Evolutionary conservation across 148 eudicot species (phyloP).

Genomic region (Camellia granthamiana): DNA sequence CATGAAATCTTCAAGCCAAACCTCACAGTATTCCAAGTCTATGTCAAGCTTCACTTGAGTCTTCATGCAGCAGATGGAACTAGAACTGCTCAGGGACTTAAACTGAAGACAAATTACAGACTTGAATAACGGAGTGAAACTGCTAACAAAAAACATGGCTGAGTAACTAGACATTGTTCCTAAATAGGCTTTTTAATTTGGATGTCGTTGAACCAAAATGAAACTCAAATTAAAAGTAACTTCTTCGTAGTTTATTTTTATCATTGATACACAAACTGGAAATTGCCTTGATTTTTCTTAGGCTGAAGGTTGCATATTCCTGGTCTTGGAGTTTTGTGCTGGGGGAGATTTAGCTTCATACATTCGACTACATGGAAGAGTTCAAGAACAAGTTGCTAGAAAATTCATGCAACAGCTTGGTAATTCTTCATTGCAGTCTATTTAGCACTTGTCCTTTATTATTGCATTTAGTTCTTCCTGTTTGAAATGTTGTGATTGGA

Average conservation of each 20-base stretch:
- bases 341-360: constrained; percentile 49
- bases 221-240: background rate
- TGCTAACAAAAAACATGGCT: no score
- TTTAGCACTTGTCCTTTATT: background rate
- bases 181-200: background rate
- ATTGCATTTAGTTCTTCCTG: background rate
- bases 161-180: no score
- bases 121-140: no score
- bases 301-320: constrained; percentile 35
- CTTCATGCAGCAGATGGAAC: no score
- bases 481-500: background rate
- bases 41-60: no score
- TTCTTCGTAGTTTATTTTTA: background rate
- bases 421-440: constrained; percentile 9
- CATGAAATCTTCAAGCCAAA: no score
- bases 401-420: constrained; percentile 46
- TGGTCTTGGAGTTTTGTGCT: constrained; percentile 50
- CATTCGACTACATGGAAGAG: constrained; percentile 38
- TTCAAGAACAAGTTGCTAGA: constrained; percentile 36
- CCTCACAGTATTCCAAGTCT: no score
- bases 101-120: no score
- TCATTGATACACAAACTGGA: background rate
- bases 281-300: constrained; percentile 10
- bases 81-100: no score
- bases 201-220: constrained; percentile 2